Evolutionary conservation across 176 grass and related monocot genomes (phyloP), one percentile per base, ranked within the genome.

Genomic region (Secale cereale): DNA sequence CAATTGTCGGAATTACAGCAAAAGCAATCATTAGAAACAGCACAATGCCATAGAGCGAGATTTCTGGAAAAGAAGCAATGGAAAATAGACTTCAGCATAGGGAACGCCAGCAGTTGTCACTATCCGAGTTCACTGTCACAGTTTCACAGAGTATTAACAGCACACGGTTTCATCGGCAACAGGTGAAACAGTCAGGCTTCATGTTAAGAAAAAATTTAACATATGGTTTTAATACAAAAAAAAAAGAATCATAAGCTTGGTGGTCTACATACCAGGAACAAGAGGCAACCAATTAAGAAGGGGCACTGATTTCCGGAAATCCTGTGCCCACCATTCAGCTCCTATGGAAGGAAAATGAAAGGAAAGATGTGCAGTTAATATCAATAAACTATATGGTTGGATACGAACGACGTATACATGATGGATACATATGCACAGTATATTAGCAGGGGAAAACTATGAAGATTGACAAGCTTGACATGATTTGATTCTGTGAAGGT

Each of bases 311-410:
- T 94, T 95, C 70, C 84, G 86, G 74, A 95, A 98, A 92, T 92
- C 91, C 69, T 95, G 96, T 72, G 91, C 89, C 96, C 96, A 98
- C 96, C 96, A 98, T 83, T 94, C 87, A 77, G 96, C 96, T 80
- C 96, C 96, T 98, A 65, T 81, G 20, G 35, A 97, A 84, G 25
- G 29, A 48, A 92, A 88, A 61, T 82, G 29, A 35, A 95, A 83
- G 22, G 17, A 40, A 91, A 91, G 10, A 75, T 64, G 40, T 66
- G 64, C 32, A 56, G 66, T 89, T 27, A 86, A 27, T 41, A 82
- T 74, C 59, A 25, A 16, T 63, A 72, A 66, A 40, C 33, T 45
- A 81, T 59, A 77, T 56, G 22, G 28, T 2, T 69, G 81, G 28
- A 65, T 20, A 29, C 19, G 2, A 16, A 59, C 5, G 7, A 78